Base-by-base conservation (phyloP, 2,329 filamentous ascomycete genomes). In the Beauveria varroae region DNA sequence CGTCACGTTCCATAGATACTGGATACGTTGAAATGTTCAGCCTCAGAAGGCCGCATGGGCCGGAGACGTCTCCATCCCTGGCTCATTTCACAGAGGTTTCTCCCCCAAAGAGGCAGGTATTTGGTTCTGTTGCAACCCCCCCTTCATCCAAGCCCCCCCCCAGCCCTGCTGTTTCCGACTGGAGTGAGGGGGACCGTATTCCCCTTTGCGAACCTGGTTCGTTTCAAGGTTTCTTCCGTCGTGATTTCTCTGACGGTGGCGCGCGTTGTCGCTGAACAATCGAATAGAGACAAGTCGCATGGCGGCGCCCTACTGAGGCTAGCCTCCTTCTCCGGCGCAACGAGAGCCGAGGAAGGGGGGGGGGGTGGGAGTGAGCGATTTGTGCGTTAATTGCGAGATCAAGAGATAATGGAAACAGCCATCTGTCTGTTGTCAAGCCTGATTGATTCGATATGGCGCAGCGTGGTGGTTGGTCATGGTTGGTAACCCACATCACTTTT, bases 1-100 rank as follows among this genome's bases (percentile, higher is more conserved):
- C 57, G 57, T 59, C 57, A 59, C 47, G 47, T 59, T 59, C 37
- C 57, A 51, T 49, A 16, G 22, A 51, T 51, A 59, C 57, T 52
- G 47, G 57, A 44, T 47, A 52, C 56, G 14, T 22, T 10, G 47
- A 22, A 22, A 7, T 8, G 30, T 52, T 59, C 57, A 59, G 57
- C 57, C 57, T 59, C 57, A 52, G 47, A 43, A 37, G 34, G 47
- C 34, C 28, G 28, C 28, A 30, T 30, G 28, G 28, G 28, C 28
- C 46, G 22, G 24, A 58, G 12, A 49, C 53, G 10, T 41, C 37
- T 41, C 52, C 53, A 55, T 43, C 12, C 52, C 37, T 28, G 41
- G 55, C n/a, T 30, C 40, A 3, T 26, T 47, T 57, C 49, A 40
- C 54, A 47, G 18, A 34, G 7, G 26, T 16, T 28, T 34, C 30